phyloP scores from a whole-genome alignment of 2,329 filamentous ascomycete genomes.

The Arthrobotrys iridis region DNA sequence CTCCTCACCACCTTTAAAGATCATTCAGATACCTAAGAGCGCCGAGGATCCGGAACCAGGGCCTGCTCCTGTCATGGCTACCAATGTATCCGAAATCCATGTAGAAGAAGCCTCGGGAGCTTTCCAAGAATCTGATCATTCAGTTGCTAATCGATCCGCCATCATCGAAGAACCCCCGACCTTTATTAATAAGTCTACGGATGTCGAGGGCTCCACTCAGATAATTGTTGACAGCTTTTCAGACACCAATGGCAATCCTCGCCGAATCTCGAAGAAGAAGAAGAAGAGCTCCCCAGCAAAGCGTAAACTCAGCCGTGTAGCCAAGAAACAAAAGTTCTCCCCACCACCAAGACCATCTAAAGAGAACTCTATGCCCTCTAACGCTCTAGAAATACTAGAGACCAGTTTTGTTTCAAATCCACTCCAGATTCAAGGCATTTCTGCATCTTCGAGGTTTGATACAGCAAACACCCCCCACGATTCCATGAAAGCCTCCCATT shows the following conservation, averaged over 20 bases:
- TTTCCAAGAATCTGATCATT: neutral
- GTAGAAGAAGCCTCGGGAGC: conserved; percentile 18
- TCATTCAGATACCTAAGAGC: neutral
- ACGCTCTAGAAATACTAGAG: neutral
- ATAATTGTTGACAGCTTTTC: neutral
- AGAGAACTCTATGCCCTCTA: neutral
- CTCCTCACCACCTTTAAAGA: conserved; percentile 18
- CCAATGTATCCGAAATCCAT: neutral
- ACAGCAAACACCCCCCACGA: neutral
- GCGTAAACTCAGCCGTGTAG: too few relatives aligned
- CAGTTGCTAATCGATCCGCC: neutral
- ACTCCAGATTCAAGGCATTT: neutral
- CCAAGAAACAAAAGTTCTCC: neutral
- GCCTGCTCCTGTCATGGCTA: too few relatives aligned
- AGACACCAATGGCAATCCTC: neutral
- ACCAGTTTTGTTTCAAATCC: neutral
- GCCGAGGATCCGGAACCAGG: neutral
- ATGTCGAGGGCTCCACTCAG: neutral
- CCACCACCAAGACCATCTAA: neutral
- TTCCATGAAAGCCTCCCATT: too few relatives aligned
- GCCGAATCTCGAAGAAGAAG: neutral
- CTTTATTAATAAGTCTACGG: neutral
- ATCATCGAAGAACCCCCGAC: conserved; percentile 20
- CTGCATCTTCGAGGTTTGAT: neutral
- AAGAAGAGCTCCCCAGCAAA: neutral